Base-by-base conservation (phyloP, 176 grass and related monocot genomes). In the Secale cereale region DNA sequence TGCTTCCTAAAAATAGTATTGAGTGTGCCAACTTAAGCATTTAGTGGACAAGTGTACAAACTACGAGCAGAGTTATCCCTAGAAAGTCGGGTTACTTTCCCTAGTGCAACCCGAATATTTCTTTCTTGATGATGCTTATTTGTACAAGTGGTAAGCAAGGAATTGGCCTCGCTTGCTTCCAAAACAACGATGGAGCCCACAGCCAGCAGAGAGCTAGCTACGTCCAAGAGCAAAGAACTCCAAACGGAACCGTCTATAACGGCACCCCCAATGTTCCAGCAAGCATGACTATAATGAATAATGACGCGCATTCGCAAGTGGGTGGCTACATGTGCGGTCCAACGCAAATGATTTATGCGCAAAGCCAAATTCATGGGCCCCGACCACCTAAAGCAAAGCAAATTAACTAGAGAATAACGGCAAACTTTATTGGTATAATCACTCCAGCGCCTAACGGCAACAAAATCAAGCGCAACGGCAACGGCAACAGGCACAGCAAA, bases 161-260 rank as follows among this genome's bases (percentile, higher is more conserved):
- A 68, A 90, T 74, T 74, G 41, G 26, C 29, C n/a, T 90, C 59
- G 66, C 80, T 86, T 90, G 81, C 45, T 23, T 74, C 28, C 28
- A 57, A 74, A 83, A 90, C 26, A 20, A 78, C 13, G 74, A 68
- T 65, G 79, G 84, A 87, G 83, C 82, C 80, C 80, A 87, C 80
- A 60, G 59, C 12, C 36, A 67, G 8, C 75, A 56, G 70, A 13
- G 31, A 62, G 78, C 50, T 5, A 62, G 72, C 63, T 2, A 7
- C 28, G 26, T 31, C 20, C 23, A 74, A 0, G 22, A n/a, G 67
- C 52, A 79, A 65, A 72, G 11, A 60, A 20, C 43, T 4, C 62
- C 45, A n/a, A 46, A 74, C 28, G 35, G 46, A 76, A 68, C 39
- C 43, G 25, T 13, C 30, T 46, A 25, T 56, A 59, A n/a, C 65